Conservation (phyloP, 108 stramenopile genomes). For the Pseudonitzschia multiseries region DNA sequence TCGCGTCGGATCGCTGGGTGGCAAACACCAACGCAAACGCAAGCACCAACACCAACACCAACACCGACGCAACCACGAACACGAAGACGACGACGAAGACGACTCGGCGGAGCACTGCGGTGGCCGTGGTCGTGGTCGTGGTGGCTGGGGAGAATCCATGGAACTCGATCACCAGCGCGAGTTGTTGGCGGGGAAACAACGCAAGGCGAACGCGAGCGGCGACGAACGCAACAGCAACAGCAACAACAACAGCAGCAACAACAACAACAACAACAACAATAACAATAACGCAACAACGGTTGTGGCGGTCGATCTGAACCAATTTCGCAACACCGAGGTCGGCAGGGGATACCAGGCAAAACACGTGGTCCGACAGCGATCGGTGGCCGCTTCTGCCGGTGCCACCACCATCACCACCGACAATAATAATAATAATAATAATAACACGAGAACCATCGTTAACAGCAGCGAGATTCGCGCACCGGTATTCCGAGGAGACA, state of each 20-base stretch:
- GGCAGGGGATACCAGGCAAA: slow-evolving; percentile 84
- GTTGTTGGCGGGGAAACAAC: neutral
- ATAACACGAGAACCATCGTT: too few relatives aligned
- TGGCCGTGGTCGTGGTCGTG: too few relatives aligned
- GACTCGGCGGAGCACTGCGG: too few relatives aligned
- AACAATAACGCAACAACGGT: slow-evolving; percentile 1
- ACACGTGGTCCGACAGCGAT: slow-evolving; percentile 74
- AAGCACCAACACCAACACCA: too few relatives aligned
- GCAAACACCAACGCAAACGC: neutral
- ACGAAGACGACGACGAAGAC: neutral
- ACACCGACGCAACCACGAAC: neutral
- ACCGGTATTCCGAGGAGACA: too few relatives aligned
- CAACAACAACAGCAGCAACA: too few relatives aligned
- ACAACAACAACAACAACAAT: too few relatives aligned
- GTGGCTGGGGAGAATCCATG: slow-evolving; percentile 59
- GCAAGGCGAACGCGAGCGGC: too few relatives aligned
- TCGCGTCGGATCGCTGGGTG: neutral
- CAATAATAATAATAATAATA: too few relatives aligned
- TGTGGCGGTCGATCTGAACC: slow-evolving; percentile 67
- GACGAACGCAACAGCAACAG: too few relatives aligned
- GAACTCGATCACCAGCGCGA: slow-evolving; percentile 52
- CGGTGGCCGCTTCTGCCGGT: neutral
- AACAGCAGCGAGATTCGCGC: too few relatives aligned
- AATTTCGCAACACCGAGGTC: slow-evolving; percentile 79
- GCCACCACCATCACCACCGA: neutral